Percentiles rank a stretch among this genome's conserved stretches.
Conservation (phyloP, 805 yeast species). For the Candida chilensis region DNA sequence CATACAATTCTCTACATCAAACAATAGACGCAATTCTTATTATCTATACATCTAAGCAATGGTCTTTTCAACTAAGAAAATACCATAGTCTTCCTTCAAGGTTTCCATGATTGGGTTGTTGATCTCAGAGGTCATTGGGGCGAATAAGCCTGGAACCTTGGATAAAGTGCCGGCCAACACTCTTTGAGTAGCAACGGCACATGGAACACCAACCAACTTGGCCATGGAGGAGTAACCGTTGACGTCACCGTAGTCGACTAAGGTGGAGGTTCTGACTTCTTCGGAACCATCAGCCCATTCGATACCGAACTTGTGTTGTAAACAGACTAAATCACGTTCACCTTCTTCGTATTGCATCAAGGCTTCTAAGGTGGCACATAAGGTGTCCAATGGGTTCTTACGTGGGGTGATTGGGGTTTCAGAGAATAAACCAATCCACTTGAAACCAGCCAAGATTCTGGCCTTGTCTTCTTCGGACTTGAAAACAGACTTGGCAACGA, state of each 20-base stretch:
- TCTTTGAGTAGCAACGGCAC: conserved; percentile 89
- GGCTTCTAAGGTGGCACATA: conserved; percentile 93
- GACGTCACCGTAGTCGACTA: conserved; percentile 88
- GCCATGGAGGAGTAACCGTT: conserved; percentile 97
- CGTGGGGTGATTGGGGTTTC: conserved; percentile 70
- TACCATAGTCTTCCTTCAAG: conserved; percentile 83
- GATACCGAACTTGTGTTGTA: conserved; percentile 97
- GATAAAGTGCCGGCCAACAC: conserved; percentile 73
- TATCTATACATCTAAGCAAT: conserved; percentile 17
- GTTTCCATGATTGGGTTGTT: conserved; percentile 87
- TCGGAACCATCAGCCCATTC: conserved; percentile 90
- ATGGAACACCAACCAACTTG: conserved; percentile 95
- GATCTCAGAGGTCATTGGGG: conserved; percentile 88
- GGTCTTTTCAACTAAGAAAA: conserved; percentile 84
- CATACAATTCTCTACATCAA: too few relatives aligned
- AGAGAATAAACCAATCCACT: conserved; percentile 91
- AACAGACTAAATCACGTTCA: conserved; percentile 90
- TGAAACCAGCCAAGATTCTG: conserved; percentile 80
- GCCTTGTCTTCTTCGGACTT: conserved; percentile 74
- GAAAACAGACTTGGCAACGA: conserved; percentile 72
- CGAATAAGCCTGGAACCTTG: conserved; percentile 75
- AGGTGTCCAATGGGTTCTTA: conserved; percentile 90
- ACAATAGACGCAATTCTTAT: too few relatives aligned
- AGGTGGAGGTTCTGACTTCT: conserved; percentile 91
- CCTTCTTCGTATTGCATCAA: conserved; percentile 93